Evolutionary conservation across 805 yeast genomes (phyloP).

Genomic region (Saccharomycopsis olivae): DNA sequence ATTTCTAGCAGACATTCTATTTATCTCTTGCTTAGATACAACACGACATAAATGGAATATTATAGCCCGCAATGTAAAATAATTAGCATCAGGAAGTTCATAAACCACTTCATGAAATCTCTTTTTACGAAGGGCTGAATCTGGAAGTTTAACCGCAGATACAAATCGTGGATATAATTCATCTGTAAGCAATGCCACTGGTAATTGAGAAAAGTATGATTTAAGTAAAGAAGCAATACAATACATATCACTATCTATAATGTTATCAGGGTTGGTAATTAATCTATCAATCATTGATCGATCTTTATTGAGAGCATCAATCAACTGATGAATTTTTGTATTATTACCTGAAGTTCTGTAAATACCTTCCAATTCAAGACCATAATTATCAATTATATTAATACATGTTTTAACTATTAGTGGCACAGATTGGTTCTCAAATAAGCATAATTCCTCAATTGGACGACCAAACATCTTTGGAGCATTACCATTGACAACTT

Average conservation of each 20-base stretch:
- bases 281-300: slow-evolving; percentile 48
- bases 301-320: slow-evolving; percentile 61
- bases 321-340: slow-evolving; percentile 60
- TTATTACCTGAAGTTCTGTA: slow-evolving; percentile 80
- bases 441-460: slow-evolving; percentile 63
- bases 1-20: slow-evolving; percentile 75
- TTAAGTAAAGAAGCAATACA: slow-evolving; percentile 83
- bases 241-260: slow-evolving; percentile 73
- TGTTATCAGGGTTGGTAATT: slow-evolving; percentile 42
- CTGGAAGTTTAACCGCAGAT: slow-evolving; percentile 59
- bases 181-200: slow-evolving; percentile 72
- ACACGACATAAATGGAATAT: slow-evolving; percentile 78
- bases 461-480: slow-evolving; percentile 66
- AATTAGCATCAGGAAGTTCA: slow-evolving; percentile 88
- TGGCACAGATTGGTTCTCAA: slow-evolving; percentile 89
- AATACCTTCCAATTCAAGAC: slow-evolving; percentile 79
- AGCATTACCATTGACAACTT: slow-evolving; percentile 1
- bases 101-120: slow-evolving; percentile 77
- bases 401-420: slow-evolving; percentile 82
- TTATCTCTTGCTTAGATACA: slow-evolving; percentile 46
- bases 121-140: slow-evolving; percentile 54
- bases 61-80: slow-evolving; percentile 79
- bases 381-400: slow-evolving; percentile 74
- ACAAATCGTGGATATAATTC: slow-evolving; percentile 54
- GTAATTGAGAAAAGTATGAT: slow-evolving; percentile 71